Base-by-base conservation (phyloP, 2,329 filamentous ascomycete species). In the Colletotrichum tamarilloi region DNA sequence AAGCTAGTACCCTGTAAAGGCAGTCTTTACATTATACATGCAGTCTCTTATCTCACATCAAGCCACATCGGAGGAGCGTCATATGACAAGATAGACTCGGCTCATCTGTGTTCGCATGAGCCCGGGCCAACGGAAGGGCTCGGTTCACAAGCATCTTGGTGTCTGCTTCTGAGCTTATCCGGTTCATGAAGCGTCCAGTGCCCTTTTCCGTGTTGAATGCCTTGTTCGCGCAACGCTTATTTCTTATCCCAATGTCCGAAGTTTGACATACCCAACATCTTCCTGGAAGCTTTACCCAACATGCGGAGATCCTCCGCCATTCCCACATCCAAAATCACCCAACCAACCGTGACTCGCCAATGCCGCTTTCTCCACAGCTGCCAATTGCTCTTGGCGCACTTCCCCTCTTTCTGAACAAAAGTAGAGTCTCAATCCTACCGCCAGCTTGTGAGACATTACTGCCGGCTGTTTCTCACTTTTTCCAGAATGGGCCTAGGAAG, bases 241-340 rank as follows among this genome's bases (percentile, higher is more conserved):
- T 35, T 52, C 2, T 55, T 32, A 46, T 19, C 42, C 32, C 42
- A 38, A 67, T n/a, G 8, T 58, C 26, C 14, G 16, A 11, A 35
- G 7, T 7, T 38, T 32, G n/a, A 22, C 5, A 11, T 22, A 55
- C 28, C 53, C 38, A 53, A 28, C 8, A 4, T 16, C 14, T 14
- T 22, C 30, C 16, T 5, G 22, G 14, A 11, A 16, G 46, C 68
- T 49, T 28, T 57, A 30, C 22, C 22, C 5, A 16, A 38, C 57
- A 32, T 57, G 68, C 68, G 68, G 68, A 68, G 64, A 49, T 57
- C 52, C 68, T 72, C 62, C 62, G 68, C 62, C 67, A 28, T 46
- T 32, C 30, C 30, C 30, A 67, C 11, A 32, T 62, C 19, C 58
- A 26, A 28, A 68, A 24, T 24, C 19, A 9, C 24, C 2, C 14